These are phyloP conservation scores for Euphorbia peplus DNA, from an alignment of 345 rosid genomes.

Conservation along the genomic window DNA sequence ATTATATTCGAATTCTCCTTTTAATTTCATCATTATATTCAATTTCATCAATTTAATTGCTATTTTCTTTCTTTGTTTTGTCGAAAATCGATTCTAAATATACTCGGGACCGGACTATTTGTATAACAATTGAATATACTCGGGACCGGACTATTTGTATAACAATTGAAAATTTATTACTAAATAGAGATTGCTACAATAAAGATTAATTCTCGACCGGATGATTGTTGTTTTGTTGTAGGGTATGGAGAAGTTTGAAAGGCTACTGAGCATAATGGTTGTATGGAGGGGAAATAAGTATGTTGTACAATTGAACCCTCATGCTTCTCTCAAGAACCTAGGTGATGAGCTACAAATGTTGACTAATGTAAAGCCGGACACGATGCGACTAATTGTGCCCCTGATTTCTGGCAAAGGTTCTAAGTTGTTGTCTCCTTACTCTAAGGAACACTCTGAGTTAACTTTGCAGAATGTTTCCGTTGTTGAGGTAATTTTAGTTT, in stretches of 20 bases:
- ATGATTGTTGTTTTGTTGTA: neutral
- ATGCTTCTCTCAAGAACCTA: conserved; percentile 55
- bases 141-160: no score
- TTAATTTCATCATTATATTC: neutral
- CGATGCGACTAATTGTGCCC: conserved; percentile 73
- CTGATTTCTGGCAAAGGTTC: conserved; percentile 53
- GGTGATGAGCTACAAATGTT: conserved; percentile 68
- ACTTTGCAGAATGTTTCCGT: conserved; percentile 54
- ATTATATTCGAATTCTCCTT: conserved; percentile 6
- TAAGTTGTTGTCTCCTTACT: conserved; percentile 64
- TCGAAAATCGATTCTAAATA: neutral
- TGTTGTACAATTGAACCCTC: conserved; percentile 45
- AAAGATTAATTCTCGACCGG: no score
- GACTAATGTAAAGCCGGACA: conserved; percentile 67
- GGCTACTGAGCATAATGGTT: conserved; percentile 38
- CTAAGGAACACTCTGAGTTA: conserved; percentile 51
- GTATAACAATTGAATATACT: no score
- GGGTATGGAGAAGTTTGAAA: conserved; percentile 42
- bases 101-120: no score
- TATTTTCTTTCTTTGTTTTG: neutral
- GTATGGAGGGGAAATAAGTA: conserved; percentile 77
- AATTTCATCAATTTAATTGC: neutral
- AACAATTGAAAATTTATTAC: no score
- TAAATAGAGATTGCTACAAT: no score
- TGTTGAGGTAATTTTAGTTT: conserved; percentile 42